Evolutionary conservation across 169 alveolate species (phyloP), one percentile per base, ranked within the genome.

Genomic region (Cryptosporidium canis): DNA sequence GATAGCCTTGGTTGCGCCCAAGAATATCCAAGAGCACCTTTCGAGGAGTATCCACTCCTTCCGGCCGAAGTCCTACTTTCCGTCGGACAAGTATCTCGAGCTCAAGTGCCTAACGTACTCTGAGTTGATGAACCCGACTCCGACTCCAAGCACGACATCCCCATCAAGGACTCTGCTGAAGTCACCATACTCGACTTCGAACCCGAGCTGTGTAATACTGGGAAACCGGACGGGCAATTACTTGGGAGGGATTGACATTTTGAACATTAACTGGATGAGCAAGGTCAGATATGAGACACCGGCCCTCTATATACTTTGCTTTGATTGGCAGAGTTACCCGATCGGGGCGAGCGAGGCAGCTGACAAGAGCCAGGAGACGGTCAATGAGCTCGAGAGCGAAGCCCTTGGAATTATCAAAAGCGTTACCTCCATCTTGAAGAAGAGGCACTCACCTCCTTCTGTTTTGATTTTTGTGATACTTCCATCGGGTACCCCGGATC

Each of bases 221-320:
- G 87, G 87, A 24, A 55, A 63, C 39, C 37, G 77, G 16, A 55
- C 72, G 0, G 72, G 72, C 27, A 39, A 41, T 63, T 39, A 33
- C 21, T 31, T 61, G 33, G 77, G 87, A 0, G 87, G 87, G n/a
- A 77, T 77, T 33, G 87, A 77, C 29, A 61, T 77, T 24, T 35
- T 77, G 58, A 55, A 63, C 39, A 29, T 41, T 3, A 77, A 77
- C 29, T 77, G 87, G 87, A 77, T 77, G 87, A 56, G 41, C 14
- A 77, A 77, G 39, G 87, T 77, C 27, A 55, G 87, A 61, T 44
- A 77, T 31, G 87, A 77, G n/a, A 77, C 87, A 29, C 87, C 87
- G 6, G 87, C 87, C 9, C 47, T 77, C 8, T 77, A 77, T 58
- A 77, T 77, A 6, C 43, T 77, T 27, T 77, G 87, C 31, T 77